These are phyloP conservation scores for Auricularia sp. DNA, from an alignment of 768 basidiomycete species.

Conservation along the genomic window DNA sequence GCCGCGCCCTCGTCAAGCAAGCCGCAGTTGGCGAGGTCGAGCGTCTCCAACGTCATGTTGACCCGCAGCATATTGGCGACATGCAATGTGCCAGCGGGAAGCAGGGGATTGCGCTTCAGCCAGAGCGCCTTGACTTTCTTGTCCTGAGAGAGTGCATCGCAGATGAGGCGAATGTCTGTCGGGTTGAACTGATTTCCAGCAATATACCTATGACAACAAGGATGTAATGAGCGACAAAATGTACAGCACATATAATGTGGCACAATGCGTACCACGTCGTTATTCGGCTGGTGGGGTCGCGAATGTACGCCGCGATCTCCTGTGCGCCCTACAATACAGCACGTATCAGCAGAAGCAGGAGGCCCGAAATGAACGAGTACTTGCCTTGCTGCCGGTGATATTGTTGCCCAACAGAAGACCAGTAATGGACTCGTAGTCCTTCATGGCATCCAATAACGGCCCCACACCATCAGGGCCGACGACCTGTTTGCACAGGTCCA, in stretches of 20 bases:
- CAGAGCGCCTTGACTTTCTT: slow-evolving; percentile 10
- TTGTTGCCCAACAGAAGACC: slow-evolving; percentile 11
- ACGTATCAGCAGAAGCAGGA: background rate
- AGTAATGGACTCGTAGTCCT: slow-evolving; percentile 9
- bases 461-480: slow-evolving; percentile 10
- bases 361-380: background rate
- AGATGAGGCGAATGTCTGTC: slow-evolving; percentile 7
- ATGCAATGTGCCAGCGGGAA: slow-evolving; percentile 6
- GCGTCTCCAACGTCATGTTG: slow-evolving; percentile 9
- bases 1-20: slow-evolving; percentile 10
- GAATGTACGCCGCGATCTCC: slow-evolving; percentile 11
- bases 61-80: slow-evolving; percentile 6
- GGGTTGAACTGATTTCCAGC: slow-evolving; percentile 10
- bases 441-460: slow-evolving; percentile 11
- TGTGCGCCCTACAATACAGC: slow-evolving; percentile 3
- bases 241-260: too few relatives aligned
- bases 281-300: slow-evolving; percentile 7
- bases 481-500: slow-evolving; percentile 12
- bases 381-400: background rate
- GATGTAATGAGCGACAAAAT: too few relatives aligned
- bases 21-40: slow-evolving; percentile 13
- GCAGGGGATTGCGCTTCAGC: slow-evolving; percentile 13
- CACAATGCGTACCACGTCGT: slow-evolving; percentile 4
- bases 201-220: slow-evolving; percentile 1
- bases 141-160: slow-evolving; percentile 6